A percentile compares a stretch with the other conserved stretches of the same genome.
Evolutionary conservation across 108 stramenopile genomes (phyloP).

Genomic region (Fistulifera pelliculosa): DNA sequence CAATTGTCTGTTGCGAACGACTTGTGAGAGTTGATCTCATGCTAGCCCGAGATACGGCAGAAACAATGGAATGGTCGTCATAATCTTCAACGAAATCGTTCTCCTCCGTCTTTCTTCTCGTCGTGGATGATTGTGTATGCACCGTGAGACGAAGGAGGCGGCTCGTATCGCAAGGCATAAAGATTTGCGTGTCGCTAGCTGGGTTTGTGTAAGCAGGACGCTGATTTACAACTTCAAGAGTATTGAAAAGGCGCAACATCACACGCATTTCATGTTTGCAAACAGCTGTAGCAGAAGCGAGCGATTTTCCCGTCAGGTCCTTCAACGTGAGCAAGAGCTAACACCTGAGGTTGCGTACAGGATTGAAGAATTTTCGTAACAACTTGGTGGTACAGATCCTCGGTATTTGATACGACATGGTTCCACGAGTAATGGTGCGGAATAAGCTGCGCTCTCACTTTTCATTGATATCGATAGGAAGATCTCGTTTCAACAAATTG

Average conservation of each 20-base stretch:
- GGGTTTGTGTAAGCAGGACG: slow-evolving; percentile 84
- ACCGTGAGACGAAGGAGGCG: slow-evolving; percentile 52
- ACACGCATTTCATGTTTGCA: slow-evolving; percentile 86
- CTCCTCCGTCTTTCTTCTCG: slow-evolving; percentile 44
- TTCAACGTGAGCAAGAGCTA: slow-evolving; percentile 85
- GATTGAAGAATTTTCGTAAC: slow-evolving; percentile 78
- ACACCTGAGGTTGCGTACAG: slow-evolving; percentile 83
- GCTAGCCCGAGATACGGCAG: slow-evolving; percentile 59
- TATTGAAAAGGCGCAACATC: slow-evolving; percentile 87
- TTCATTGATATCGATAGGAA: slow-evolving; percentile 82
- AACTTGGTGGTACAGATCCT: slow-evolving; percentile 80
- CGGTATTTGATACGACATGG: slow-evolving; percentile 69
- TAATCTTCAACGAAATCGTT: slow-evolving; percentile 82
- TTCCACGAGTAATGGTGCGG: slow-evolving; percentile 88
- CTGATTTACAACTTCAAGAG: slow-evolving; percentile 86
- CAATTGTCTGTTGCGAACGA: slow-evolving; percentile 59
- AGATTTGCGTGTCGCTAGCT: slow-evolving; percentile 80
- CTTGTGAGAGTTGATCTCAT: slow-evolving; percentile 57
- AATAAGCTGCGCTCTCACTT: slow-evolving; percentile 73
- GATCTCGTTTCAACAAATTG: slow-evolving; percentile 71
- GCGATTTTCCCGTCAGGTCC: slow-evolving; percentile 80
- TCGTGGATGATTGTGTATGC: slow-evolving; percentile 68
- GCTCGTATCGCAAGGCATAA: slow-evolving; percentile 85
- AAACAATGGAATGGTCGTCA: slow-evolving; percentile 69
- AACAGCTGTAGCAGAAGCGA: slow-evolving; percentile 75